Percentiles rank a stretch among this genome's conserved stretches.
phyloP scores from a whole-genome alignment of 1,284 basidiomycete genomes.

The Cryptococcus wingfieldii region DNA sequence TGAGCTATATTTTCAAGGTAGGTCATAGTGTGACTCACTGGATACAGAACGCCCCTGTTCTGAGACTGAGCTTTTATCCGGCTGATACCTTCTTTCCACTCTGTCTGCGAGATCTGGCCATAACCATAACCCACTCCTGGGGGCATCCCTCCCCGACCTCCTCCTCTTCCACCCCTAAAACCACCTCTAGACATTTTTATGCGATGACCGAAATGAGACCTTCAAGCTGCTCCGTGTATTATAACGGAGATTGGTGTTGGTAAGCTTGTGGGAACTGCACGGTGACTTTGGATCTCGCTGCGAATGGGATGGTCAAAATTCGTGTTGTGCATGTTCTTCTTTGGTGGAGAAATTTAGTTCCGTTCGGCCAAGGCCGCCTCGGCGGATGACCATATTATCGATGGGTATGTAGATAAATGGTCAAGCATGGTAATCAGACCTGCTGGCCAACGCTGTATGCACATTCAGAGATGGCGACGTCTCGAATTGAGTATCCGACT shows the following conservation, averaged over 20 bases:
- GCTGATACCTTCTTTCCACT: slow-evolving; percentile 15
- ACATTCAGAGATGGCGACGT: too few species aligned
- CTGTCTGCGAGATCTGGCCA: slow-evolving; percentile 11
- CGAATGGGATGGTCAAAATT: neutral
- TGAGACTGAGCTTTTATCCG: slow-evolving; percentile 5
- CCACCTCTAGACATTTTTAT: slow-evolving; percentile 22
- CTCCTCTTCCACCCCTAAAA: slow-evolving; percentile 22
- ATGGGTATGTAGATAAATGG: too few species aligned
- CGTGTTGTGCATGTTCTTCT: neutral
- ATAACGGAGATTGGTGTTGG: neutral
- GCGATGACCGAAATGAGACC: neutral
- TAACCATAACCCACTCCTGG: slow-evolving; percentile 13
- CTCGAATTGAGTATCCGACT: too few species aligned
- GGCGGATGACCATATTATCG: too few species aligned
- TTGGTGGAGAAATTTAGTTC: slow-evolving; percentile 1
- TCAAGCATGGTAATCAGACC: too few species aligned
- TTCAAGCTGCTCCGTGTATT: neutral
- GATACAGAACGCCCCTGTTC: slow-evolving; percentile 39
- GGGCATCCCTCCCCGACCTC: slow-evolving; percentile 16
- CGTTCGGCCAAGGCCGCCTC: neutral
- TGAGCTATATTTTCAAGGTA: neutral
- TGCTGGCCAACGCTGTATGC: too few species aligned
- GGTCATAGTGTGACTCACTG: slow-evolving; percentile 25
- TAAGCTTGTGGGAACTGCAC: neutral
- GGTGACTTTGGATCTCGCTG: neutral